These are phyloP conservation scores for Nothomitra cinnamomea DNA, from an alignment of 2,329 filamentous ascomycete genomes.

Conservation along the genomic window DNA sequence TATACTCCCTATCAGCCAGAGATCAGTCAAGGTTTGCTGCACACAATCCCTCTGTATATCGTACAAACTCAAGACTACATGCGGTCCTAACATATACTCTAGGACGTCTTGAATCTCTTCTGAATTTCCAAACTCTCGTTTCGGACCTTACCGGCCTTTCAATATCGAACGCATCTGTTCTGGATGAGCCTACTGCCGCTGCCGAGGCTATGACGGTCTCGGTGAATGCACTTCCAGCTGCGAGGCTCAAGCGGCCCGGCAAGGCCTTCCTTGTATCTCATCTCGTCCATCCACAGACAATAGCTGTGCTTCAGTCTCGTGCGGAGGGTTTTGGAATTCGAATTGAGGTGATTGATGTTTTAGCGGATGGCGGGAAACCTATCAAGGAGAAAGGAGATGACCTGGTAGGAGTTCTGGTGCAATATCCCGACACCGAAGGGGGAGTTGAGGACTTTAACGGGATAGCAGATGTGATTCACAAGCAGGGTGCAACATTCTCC, in stretches of 20 bases:
- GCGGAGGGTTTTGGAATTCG: slow-evolving; percentile 84
- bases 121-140: slow-evolving; percentile 93
- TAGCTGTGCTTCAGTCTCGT: slow-evolving; percentile 66
- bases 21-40: slow-evolving; percentile 61
- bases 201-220: slow-evolving; percentile 94
- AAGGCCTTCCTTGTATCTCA: slow-evolving; percentile 78
- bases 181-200: slow-evolving; percentile 84
- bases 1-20: slow-evolving; percentile 96
- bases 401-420: slow-evolving; percentile 77
- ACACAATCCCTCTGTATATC: too few species aligned
- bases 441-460: slow-evolving; percentile 57
- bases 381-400: slow-evolving; percentile 64
- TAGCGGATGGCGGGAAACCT: slow-evolving; percentile 43
- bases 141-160: slow-evolving; percentile 73
- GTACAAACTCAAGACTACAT: neutral
- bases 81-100: slow-evolving; percentile 20
- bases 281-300: slow-evolving; percentile 68
- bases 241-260: slow-evolving; percentile 53
- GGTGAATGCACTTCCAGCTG: slow-evolving; percentile 52
- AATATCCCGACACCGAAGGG: slow-evolving; percentile 84
- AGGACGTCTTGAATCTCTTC: slow-evolving; percentile 60
- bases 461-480: slow-evolving; percentile 62
- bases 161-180: slow-evolving; percentile 76
- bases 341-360: slow-evolving; percentile 55
- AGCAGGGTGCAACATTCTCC: slow-evolving; percentile 61